These are phyloP conservation scores for Aspergillus fumigatus DNA, from an alignment of 2,329 filamentous ascomycete species.

Conservation along the genomic window DNA sequence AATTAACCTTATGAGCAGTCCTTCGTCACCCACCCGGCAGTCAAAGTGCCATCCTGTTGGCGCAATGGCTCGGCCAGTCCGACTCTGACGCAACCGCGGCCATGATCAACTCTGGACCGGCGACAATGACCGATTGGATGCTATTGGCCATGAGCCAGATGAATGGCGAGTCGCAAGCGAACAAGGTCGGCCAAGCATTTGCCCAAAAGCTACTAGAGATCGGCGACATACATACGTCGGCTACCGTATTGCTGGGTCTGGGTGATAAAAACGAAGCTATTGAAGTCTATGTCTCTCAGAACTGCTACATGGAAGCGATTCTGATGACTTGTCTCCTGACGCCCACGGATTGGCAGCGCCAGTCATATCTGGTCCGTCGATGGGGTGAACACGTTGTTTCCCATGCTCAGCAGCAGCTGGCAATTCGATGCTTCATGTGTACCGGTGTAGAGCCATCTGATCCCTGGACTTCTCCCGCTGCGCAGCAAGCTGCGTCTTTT, in stretches of 20 bases:
- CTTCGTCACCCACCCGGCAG: conserved; percentile 68
- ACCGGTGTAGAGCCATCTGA: conserved; percentile 79
- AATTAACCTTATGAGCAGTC: conserved; percentile 42
- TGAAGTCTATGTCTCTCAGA: conserved; percentile 90
- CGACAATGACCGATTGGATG: conserved; percentile 97
- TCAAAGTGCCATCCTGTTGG: conserved; percentile 72
- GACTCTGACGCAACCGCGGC: conserved; percentile 76
- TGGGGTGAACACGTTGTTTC: conserved; percentile 93
- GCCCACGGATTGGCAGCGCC: conserved; percentile 84
- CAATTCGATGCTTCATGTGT: conserved; percentile 89
- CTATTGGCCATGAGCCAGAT: conserved; percentile 85
- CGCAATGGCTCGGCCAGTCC: conserved; percentile 89
- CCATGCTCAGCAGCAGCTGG: conserved; percentile 81
- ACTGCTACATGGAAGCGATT: conserved; percentile 86
- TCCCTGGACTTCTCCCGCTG: conserved; percentile 82
- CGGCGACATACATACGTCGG: conserved; percentile 86
- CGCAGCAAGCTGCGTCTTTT: conserved; percentile 54
- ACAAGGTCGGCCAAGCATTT: conserved; percentile 85
- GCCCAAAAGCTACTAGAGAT: conserved; percentile 85
- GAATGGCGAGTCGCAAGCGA: conserved; percentile 70
- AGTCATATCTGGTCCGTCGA: conserved; percentile 80
- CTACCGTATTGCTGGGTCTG: conserved; percentile 86
- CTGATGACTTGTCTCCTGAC: conserved; percentile 79
- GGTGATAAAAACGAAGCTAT: conserved; percentile 92
- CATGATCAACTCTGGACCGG: conserved; percentile 70